Evolutionary conservation across 768 basidiomycete species (phyloP).

Genomic region (Hygrocybe coccinea): DNA sequence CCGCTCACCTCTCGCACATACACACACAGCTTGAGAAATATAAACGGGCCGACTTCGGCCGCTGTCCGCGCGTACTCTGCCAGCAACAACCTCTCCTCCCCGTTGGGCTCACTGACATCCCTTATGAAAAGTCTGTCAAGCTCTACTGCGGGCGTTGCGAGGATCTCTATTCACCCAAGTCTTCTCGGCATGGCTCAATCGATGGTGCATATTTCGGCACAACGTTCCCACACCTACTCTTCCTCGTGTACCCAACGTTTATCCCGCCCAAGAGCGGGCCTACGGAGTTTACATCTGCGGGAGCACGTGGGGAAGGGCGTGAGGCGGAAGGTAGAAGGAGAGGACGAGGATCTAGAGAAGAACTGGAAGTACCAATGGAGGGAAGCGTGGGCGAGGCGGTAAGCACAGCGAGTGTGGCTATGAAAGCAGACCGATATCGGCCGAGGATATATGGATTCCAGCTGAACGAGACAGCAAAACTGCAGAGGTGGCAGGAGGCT

Average conservation of each 20-base stretch:
- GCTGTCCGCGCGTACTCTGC: constrained; percentile 96
- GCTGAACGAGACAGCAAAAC: constrained; percentile 85
- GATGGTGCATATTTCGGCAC: constrained; percentile 99
- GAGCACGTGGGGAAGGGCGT: constrained; percentile 17
- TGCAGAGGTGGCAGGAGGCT: constrained; percentile 95
- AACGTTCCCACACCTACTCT: constrained; percentile 93
- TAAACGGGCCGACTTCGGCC: constrained; percentile 96
- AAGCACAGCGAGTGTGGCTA: constrained; percentile 75
- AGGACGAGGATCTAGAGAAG: constrained; percentile 40
- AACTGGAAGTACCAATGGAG: constrained; percentile 49
- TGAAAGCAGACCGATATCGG: constrained; percentile 88
- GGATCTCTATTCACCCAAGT: constrained; percentile 97
- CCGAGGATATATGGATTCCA: constrained; percentile 98
- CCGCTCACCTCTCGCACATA: background rate
- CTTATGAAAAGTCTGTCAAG: constrained; percentile 98
- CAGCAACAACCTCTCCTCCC: constrained; percentile 92
- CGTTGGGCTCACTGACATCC: constrained; percentile 93
- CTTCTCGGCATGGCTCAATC: constrained; percentile 92
- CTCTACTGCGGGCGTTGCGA: constrained; percentile 98
- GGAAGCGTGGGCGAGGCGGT: constrained; percentile 61
- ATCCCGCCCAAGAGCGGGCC: constrained; percentile 75
- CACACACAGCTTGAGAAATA: constrained; percentile 81
- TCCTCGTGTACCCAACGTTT: constrained; percentile 93
- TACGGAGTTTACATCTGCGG: constrained; percentile 27
- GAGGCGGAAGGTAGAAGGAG: constrained; percentile 30